These are phyloP conservation scores for Avicennia marina DNA, from an alignment of 257 asterid genomes.

Conservation along the genomic window DNA sequence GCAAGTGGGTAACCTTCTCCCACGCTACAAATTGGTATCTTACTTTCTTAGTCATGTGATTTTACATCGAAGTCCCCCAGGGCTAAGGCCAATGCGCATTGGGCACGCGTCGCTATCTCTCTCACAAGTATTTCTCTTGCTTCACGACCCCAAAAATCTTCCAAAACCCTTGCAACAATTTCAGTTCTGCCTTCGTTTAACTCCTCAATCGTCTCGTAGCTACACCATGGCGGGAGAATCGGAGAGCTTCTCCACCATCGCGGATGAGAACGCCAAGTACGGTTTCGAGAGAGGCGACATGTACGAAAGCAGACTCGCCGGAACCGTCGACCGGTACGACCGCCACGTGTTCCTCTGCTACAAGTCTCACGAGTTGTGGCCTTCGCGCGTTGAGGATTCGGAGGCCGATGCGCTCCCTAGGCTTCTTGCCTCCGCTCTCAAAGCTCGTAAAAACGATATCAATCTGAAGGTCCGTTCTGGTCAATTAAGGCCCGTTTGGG, in stretches of 20 bases:
- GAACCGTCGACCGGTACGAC: constrained; percentile 59
- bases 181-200: constrained; percentile 2
- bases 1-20: no score
- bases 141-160: constrained; percentile 19
- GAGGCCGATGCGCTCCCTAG: constrained; percentile 86
- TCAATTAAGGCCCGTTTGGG: neutral
- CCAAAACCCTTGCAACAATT: constrained; percentile 5
- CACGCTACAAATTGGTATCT: no score
- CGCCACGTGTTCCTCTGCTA: constrained; percentile 93
- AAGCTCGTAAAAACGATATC: constrained; percentile 64
- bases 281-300: constrained; percentile 87
- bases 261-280: constrained; percentile 41
- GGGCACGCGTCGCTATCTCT: constrained; percentile 19
- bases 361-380: constrained; percentile 84
- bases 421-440: constrained; percentile 52
- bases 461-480: constrained; percentile 40
- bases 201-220: constrained; percentile 17
- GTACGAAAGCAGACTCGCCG: constrained; percentile 54
- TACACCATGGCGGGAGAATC: constrained; percentile 62
- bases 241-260: constrained; percentile 40
- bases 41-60: no score
- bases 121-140: constrained; percentile 9
- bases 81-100: constrained; percentile 23
- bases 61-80: no score
- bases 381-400: constrained; percentile 68